These are phyloP conservation scores for Berkeleyomyces rouxiae DNA, from an alignment of 2,329 filamentous ascomycete genomes.

Conservation along the genomic window DNA sequence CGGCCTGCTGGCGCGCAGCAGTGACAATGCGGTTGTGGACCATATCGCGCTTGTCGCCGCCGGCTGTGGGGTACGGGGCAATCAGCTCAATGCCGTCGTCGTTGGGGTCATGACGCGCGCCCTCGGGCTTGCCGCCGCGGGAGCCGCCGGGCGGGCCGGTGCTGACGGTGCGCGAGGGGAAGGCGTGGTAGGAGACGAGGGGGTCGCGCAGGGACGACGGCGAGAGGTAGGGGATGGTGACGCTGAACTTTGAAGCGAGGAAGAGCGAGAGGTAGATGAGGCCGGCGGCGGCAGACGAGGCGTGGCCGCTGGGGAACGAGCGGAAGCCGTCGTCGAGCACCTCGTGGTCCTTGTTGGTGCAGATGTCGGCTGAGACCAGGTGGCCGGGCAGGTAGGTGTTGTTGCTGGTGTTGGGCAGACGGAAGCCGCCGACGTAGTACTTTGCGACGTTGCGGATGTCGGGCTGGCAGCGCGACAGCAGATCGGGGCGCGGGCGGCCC, in stretches of 20 bases:
- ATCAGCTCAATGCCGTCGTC: constrained; percentile 53
- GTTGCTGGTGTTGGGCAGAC: constrained; percentile 37
- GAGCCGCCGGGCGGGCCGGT: constrained; percentile 19
- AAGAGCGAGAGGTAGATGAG: constrained; percentile 76
- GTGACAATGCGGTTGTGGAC: constrained; percentile 25
- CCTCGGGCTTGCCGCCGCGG: constrained; percentile 21
- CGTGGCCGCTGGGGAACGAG: constrained; percentile 45
- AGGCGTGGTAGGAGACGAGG: constrained; percentile 42
- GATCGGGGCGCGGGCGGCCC: constrained; percentile 59
- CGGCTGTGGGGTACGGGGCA: constrained; percentile 26
- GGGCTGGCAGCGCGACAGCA: constrained; percentile 64
- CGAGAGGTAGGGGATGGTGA: constrained; percentile 54
- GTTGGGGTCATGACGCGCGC: constrained; percentile 8
- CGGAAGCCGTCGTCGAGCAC: constrained; percentile 67
- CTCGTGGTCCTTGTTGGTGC: constrained; percentile 43
- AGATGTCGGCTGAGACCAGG: constrained; percentile 63
- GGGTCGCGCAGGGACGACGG: constrained; percentile 26
- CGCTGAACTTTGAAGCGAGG: constrained; percentile 65
- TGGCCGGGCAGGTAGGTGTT: constrained; percentile 9
- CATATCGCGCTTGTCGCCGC: constrained; percentile 15
- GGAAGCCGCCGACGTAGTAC: constrained; percentile 46
- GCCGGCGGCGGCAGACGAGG: constrained; percentile 58
- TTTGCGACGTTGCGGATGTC: constrained; percentile 46
- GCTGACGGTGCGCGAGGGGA: constrained; percentile 47
- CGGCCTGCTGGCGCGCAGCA: constrained; percentile 53